phyloP scores from a whole-genome alignment of 306 rosid genomes.

The Gastrolobium villosum region DNA sequence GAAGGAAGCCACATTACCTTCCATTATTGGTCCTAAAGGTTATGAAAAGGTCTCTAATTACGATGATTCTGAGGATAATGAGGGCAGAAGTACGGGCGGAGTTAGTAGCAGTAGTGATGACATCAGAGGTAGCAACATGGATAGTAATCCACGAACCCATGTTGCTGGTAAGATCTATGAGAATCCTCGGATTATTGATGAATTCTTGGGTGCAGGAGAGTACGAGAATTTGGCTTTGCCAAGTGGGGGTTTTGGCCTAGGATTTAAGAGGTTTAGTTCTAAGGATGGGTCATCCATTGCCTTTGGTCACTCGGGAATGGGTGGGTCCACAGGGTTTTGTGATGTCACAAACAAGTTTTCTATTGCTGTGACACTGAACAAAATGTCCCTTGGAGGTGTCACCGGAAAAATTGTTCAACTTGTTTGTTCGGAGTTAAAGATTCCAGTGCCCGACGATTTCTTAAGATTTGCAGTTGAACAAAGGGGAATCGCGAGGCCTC shows the following conservation, averaged over 20 bases:
- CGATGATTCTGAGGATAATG: conserved; percentile 36
- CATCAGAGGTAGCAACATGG: conserved; percentile 40
- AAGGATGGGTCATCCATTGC: conserved; percentile 70
- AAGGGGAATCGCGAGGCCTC: conserved; percentile 55
- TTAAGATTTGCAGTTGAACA: conserved; percentile 47
- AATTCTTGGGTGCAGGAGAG: conserved; percentile 80
- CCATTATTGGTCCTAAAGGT: conserved; percentile 14
- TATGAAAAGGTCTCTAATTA: conserved; percentile 44
- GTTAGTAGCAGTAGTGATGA: conserved; percentile 47
- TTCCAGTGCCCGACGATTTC: conserved; percentile 83
- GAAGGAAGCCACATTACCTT: conserved; percentile 47
- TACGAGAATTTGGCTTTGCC: conserved; percentile 65
- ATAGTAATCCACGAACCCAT: conserved; percentile 38
- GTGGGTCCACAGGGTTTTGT: conserved; percentile 92
- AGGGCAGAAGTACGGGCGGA: conserved; percentile 38
- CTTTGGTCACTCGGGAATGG: conserved; percentile 98
- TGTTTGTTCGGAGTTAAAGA: conserved; percentile 88
- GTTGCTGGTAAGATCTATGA: conserved; percentile 54
- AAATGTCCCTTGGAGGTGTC: conserved; percentile 79
- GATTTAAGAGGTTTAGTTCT: conserved; percentile 73
- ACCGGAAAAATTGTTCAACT: conserved; percentile 72
- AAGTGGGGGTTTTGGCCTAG: conserved; percentile 77
- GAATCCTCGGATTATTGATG: conserved; percentile 80
- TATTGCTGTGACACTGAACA: conserved; percentile 88
- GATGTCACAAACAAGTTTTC: conserved; percentile 73